Conservation (phyloP, 805 yeast genomes). For the Cyberlindnera meyerae region DNA sequence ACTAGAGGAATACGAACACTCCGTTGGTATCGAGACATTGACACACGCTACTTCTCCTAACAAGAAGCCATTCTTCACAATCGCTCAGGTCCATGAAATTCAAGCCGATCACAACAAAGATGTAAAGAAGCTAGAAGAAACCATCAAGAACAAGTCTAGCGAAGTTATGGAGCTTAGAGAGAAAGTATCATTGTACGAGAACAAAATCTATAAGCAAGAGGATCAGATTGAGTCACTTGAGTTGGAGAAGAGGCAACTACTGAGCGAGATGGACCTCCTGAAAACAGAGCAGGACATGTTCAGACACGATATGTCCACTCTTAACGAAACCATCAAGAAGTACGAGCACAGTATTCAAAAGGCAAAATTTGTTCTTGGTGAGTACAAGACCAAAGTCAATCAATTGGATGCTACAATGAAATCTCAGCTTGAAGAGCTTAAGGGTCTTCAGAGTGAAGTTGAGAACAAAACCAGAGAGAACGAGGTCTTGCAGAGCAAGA, state of each 20-base stretch:
- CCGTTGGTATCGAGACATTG: conserved; percentile 11
- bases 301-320: conserved; percentile 15
- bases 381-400: conserved; percentile 20
- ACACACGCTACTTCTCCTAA: conserved; percentile 15
- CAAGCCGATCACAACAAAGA: conserved; percentile 24
- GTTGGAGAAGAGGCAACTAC: conserved; percentile 18
- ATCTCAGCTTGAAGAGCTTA: conserved; percentile 8
- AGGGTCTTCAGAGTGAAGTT: conserved; percentile 11
- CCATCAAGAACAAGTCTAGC: conserved; percentile 17
- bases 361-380: conserved; percentile 15
- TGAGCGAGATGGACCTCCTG: conserved; percentile 18
- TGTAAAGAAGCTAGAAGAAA: conserved; percentile 18
- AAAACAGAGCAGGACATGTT: conserved; percentile 19
- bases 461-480: conserved; percentile 18
- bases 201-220: conserved; percentile 16
- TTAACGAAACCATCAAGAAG: conserved; percentile 9
- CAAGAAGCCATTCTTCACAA: conserved; percentile 26
- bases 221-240: conserved; percentile 17
- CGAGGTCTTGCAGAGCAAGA: conserved; percentile 9
- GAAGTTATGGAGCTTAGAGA: conserved; percentile 16
- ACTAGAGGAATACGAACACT: conserved; percentile 5
- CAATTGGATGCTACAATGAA: conserved; percentile 10
- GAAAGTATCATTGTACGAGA: conserved; percentile 13
- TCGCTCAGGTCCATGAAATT: conserved; percentile 25
- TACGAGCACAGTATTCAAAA: conserved; percentile 15